These are phyloP conservation scores for Penicillium sp. DNA, from an alignment of 2,329 filamentous ascomycete species.

Conservation along the genomic window DNA sequence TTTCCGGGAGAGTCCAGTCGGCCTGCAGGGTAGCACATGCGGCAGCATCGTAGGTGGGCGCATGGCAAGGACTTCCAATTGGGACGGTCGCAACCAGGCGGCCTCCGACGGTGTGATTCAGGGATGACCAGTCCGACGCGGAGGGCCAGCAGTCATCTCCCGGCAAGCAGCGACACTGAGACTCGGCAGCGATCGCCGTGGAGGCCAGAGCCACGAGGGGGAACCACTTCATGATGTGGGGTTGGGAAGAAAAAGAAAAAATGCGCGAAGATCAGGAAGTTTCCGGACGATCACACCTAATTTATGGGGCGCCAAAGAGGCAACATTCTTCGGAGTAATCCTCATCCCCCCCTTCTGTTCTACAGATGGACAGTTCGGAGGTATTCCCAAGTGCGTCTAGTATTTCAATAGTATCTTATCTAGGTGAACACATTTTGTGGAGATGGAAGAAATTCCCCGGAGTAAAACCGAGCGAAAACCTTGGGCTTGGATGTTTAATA, in stretches of 20 bases:
- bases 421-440: too few species aligned
- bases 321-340: background rate
- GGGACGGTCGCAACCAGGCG: background rate
- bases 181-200: conserved; percentile 3
- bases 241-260: conserved; percentile 1
- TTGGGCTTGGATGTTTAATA: too few species aligned
- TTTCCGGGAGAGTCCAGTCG: background rate
- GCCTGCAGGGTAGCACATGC: background rate
- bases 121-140: background rate
- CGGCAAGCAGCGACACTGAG: background rate
- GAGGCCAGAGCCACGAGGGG: conserved; percentile 16
- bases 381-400: too few species aligned
- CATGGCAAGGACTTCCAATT: background rate
- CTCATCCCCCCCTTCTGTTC: background rate
- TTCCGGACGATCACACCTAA: conserved; percentile 9
- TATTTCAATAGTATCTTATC: too few species aligned
- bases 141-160: background rate
- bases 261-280: background rate
- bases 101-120: background rate
- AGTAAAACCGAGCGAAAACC: too few species aligned
- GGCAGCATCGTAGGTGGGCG: background rate
- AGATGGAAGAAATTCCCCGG: too few species aligned
- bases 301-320: background rate
- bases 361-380: background rate
- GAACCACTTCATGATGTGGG: conserved; percentile 29